These are phyloP conservation scores for Fusarium devonianum DNA, from an alignment of 2,329 filamentous ascomycete genomes.

Conservation along the genomic window DNA sequence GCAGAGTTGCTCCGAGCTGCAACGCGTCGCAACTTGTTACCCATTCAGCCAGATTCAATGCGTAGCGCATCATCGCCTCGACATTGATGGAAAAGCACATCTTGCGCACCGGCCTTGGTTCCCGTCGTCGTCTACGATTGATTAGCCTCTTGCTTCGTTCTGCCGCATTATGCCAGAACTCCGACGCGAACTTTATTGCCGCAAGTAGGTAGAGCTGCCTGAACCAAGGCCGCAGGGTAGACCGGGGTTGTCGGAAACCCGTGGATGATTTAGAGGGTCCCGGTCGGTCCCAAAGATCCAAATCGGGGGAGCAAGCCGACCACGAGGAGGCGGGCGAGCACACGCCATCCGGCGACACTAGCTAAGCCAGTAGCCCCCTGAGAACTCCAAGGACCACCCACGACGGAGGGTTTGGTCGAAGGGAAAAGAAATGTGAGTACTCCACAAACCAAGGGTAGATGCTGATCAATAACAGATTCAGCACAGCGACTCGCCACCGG, in stretches of 20 bases:
- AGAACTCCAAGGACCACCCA: constrained; percentile 12
- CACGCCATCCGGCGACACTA: constrained; percentile 32
- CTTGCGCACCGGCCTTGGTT: constrained; percentile 17
- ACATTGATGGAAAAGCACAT: constrained; percentile 17
- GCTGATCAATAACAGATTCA: constrained; percentile 18
- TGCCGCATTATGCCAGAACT: constrained; percentile 12
- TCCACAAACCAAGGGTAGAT: constrained; percentile 11
- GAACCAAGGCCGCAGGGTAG: constrained; percentile 21
- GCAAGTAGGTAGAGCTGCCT: constrained; percentile 19
- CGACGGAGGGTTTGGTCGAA: constrained; percentile 4
- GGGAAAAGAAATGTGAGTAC: constrained; percentile 7
- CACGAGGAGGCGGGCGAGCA: constrained; percentile 28
- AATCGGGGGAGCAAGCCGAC: constrained; percentile 35
- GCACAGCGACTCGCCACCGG: constrained; percentile 11
- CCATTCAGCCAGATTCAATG: constrained; percentile 15
- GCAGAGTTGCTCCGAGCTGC: constrained; percentile 14
- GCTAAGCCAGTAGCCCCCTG: constrained; percentile 29
- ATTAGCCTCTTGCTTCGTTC: constrained; percentile 20
- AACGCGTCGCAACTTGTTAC: constrained; percentile 15
- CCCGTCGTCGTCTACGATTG: constrained; percentile 29
- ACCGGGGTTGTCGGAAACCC: constrained; percentile 30
- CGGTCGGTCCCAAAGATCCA: constrained; percentile 30
- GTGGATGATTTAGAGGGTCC: constrained; percentile 27
- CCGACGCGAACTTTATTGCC: constrained; percentile 32
- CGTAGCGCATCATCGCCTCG: constrained; percentile 8